These are phyloP conservation scores for Zymoseptoria tritici DNA, from an alignment of 2,329 filamentous ascomycete genomes.

Conservation along the genomic window DNA sequence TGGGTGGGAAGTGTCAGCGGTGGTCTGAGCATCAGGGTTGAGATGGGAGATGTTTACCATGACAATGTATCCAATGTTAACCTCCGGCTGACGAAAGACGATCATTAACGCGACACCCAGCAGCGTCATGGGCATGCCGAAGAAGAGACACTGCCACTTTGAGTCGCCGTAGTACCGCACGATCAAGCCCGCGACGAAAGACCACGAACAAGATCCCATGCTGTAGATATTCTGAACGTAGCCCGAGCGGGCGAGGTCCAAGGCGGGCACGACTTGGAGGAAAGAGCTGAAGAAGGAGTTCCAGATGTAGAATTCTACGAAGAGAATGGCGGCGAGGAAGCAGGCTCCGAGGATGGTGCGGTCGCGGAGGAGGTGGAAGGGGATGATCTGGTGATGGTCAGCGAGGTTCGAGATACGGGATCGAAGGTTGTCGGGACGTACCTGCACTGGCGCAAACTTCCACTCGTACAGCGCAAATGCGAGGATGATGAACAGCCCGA, in stretches of 20 bases:
- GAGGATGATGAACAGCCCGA: constrained; percentile 22
- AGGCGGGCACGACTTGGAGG: constrained; percentile 40
- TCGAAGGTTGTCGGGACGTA: constrained; percentile 49
- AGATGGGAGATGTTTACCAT: constrained; percentile 24
- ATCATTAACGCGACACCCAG: constrained; percentile 26
- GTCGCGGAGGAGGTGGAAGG: constrained; percentile 44
- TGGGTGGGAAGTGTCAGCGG: background rate
- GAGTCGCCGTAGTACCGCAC: constrained; percentile 42
- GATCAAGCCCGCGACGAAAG: constrained; percentile 37
- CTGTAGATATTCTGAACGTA: constrained; percentile 27
- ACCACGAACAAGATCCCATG: constrained; percentile 35
- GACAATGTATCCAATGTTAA: constrained; percentile 42
- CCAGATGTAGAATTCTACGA: constrained; percentile 40
- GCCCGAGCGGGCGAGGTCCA: constrained; percentile 20
- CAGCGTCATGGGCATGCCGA: constrained; percentile 27
- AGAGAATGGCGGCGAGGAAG: constrained; percentile 32
- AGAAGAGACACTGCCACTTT: constrained; percentile 36
- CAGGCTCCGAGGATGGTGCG: constrained; percentile 46
- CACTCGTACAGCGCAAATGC: constrained; percentile 52
- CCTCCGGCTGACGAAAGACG: constrained; percentile 27
- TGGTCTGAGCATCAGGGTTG: background rate
- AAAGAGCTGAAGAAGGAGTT: constrained; percentile 37
- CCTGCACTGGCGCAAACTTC: constrained; percentile 48
- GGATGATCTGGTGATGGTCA: constrained; percentile 45
- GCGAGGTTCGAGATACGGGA: constrained; percentile 44